phyloP scores from a whole-genome alignment of 2,329 filamentous ascomycete genomes.

The Alternaria ventricosa region DNA sequence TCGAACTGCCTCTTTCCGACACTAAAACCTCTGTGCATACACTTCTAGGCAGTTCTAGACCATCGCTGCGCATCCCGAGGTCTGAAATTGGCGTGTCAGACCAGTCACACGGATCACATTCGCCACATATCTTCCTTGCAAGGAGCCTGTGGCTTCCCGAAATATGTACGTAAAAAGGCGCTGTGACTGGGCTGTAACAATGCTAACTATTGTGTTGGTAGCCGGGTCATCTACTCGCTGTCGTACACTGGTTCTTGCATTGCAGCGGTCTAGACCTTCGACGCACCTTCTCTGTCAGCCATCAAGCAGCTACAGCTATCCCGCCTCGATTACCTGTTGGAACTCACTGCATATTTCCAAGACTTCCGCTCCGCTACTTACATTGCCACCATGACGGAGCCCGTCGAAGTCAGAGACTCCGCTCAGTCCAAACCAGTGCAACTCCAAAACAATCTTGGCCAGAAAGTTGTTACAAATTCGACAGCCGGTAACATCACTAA shows the following conservation, averaged over 20 bases:
- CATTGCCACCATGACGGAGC: constrained; percentile 8
- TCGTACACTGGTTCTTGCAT: background rate
- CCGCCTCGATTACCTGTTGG: background rate
- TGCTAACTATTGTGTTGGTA: background rate
- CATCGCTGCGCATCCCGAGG: background rate
- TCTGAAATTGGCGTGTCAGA: background rate
- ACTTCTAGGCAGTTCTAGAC: background rate
- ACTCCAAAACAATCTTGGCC: background rate
- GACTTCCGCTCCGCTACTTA: constrained; percentile 23
- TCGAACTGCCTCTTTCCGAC: background rate
- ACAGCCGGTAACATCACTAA: background rate
- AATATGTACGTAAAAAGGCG: background rate
- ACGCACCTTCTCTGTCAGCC: background rate
- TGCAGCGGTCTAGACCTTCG: constrained; percentile 7
- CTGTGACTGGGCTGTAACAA: background rate
- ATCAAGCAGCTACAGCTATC: constrained; percentile 8
- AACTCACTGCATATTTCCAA: constrained; percentile 10
- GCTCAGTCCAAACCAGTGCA: constrained; percentile 9
- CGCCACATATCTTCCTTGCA: background rate
- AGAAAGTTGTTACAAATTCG: background rate
- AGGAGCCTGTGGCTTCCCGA: background rate
- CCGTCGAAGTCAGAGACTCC: background rate
- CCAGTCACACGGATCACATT: background rate
- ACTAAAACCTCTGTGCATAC: background rate
- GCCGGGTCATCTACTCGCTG: background rate